A percentile compares a stretch with the other conserved stretches of the same genome.
These are phyloP conservation scores for Phytophthora parvispora DNA, from an alignment of 352 stramenopile genomes.

Conservation along the genomic window DNA sequence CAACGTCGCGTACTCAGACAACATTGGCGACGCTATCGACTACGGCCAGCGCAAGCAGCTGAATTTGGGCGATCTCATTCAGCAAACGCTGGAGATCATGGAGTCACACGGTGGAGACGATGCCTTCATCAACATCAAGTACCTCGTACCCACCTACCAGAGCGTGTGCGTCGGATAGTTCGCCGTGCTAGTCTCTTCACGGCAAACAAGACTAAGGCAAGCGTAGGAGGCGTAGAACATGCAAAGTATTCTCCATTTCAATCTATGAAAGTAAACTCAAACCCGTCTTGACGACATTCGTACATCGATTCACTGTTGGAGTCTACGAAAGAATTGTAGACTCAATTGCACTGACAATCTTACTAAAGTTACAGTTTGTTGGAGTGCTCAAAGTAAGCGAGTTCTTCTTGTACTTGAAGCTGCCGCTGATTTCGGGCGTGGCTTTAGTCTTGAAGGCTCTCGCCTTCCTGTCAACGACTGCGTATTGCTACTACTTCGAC, in stretches of 20 bases:
- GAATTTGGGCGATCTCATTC: constrained; percentile 97
- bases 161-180: constrained; percentile 86
- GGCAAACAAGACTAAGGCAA: background rate
- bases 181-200: background rate
- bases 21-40: constrained; percentile 97
- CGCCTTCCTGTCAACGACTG: constrained; percentile 10
- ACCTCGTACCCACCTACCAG: constrained; percentile 97
- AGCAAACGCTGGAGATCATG: constrained; percentile 98
- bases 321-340: background rate
- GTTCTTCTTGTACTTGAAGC: constrained; percentile 17
- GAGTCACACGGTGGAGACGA: constrained; percentile 97
- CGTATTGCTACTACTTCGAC: constrained; percentile 9
- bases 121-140: constrained; percentile 99
- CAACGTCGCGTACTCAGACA: constrained; percentile 67
- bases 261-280: background rate
- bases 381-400: background rate
- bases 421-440: constrained; percentile 39
- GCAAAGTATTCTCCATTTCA: background rate
- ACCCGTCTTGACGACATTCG: background rate
- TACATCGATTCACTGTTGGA: background rate
- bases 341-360: too few species aligned
- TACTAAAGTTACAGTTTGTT: constrained; percentile 1
- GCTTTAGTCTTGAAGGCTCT: constrained; percentile 8
- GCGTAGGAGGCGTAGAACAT: background rate
- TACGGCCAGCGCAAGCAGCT: constrained; percentile 96